Conservation (phyloP, 306 rosid genomes). For the Vigna mungo region DNA sequence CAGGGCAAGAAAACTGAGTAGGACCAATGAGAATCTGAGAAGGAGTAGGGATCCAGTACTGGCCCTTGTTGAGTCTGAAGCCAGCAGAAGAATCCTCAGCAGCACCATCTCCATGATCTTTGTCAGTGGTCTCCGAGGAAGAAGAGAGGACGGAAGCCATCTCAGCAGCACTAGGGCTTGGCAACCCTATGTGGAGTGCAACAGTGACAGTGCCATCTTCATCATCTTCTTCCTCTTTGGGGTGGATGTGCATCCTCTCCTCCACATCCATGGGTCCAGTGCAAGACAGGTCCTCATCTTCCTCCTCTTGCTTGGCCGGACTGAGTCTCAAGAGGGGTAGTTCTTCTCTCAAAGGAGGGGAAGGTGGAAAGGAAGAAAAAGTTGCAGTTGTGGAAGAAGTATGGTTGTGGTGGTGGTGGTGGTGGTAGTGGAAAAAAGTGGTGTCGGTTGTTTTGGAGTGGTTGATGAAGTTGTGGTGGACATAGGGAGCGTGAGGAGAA, state of each 20-base stretch:
- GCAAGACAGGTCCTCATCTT: slow-evolving; percentile 28
- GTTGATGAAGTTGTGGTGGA: slow-evolving; percentile 43
- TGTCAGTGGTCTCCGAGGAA: slow-evolving; percentile 56
- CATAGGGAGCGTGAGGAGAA: slow-evolving; percentile 33
- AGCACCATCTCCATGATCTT: slow-evolving; percentile 45
- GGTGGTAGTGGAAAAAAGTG: slow-evolving; percentile 28
- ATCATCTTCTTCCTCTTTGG: slow-evolving; percentile 39
- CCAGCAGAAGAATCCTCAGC: slow-evolving; percentile 55
- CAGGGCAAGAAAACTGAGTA: slow-evolving; percentile 97
- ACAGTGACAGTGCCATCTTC: slow-evolving; percentile 66
- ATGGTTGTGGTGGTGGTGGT: slow-evolving; percentile 18
- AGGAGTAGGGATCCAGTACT: slow-evolving; percentile 99
- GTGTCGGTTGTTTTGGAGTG: neutral
- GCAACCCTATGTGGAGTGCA: slow-evolving; percentile 96
- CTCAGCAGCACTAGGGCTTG: slow-evolving; percentile 95
- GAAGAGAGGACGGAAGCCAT: slow-evolving; percentile 80
- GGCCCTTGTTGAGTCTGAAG: slow-evolving; percentile 81
- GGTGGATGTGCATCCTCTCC: slow-evolving; percentile 18
- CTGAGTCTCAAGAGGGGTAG: slow-evolving; percentile 73
- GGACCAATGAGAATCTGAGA: slow-evolving; percentile 99
- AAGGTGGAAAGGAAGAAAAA: slow-evolving; percentile 54
- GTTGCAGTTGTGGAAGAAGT: slow-evolving; percentile 6
- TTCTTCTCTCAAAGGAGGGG: slow-evolving; percentile 86
- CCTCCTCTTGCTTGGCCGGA: slow-evolving; percentile 52
- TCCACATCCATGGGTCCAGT: slow-evolving; percentile 56